phyloP scores from a whole-genome alignment of 1,139 yeast species.

The Candida freyschussii region DNA sequence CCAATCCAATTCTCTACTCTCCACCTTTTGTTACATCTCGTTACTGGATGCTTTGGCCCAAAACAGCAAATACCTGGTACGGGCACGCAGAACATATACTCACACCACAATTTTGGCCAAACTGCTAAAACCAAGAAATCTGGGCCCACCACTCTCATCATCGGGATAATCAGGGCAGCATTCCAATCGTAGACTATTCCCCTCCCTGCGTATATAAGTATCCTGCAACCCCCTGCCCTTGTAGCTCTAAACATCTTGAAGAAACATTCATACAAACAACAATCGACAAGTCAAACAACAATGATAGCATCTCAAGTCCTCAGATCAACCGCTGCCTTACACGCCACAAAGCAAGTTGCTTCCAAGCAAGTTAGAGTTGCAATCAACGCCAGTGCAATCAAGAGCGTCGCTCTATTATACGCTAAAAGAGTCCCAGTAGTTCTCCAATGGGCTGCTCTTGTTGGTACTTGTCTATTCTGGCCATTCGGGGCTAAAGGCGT shows the following conservation, averaged over 20 bases:
- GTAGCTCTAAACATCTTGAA: too few relatives aligned
- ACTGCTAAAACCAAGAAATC: too few relatives aligned
- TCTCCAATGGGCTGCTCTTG: conserved; percentile 20
- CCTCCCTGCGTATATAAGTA: too few relatives aligned
- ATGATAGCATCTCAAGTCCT: conserved; percentile 23
- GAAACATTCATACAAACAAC: conserved; percentile 3
- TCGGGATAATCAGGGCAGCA: conserved; percentile 1
- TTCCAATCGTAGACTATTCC: too few relatives aligned
- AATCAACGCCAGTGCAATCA: conserved; percentile 15
- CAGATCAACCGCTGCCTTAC: conserved; percentile 24
- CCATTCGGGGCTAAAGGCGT: conserved; percentile 15
- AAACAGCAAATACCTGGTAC: conserved; percentile 2
- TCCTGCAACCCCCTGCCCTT: too few relatives aligned
- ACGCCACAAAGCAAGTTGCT: conserved; percentile 18
- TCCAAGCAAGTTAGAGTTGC: conserved; percentile 17
- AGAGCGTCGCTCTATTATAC: conserved; percentile 10
- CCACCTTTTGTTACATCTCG: too few relatives aligned
- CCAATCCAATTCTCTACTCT: too few relatives aligned
- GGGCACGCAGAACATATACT: conserved; percentile 1
- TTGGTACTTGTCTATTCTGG: conserved; percentile 19
- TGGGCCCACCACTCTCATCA: too few relatives aligned
- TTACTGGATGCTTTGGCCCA: too few relatives aligned
- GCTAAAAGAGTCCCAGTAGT: conserved; percentile 18
- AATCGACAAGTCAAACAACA: conserved; percentile 3
- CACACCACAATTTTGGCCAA: background rate